phyloP scores from a whole-genome alignment of 768 basidiomycete genomes.

The Termitomyces heimii region DNA sequence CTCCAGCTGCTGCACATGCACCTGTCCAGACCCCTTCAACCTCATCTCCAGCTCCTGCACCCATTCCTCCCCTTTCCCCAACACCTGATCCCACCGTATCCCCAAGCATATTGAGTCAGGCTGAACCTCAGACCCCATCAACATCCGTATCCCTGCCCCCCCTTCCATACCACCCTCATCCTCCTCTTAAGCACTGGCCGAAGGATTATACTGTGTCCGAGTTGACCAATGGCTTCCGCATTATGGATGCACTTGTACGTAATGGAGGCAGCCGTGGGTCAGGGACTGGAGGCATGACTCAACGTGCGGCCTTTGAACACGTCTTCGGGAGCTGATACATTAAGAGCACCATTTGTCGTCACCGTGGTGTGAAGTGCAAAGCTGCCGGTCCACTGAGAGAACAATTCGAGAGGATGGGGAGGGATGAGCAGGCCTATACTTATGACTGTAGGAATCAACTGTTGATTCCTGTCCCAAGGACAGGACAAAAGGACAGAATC shows the following conservation, averaged over 20 bases:
- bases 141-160: conserved; percentile 16
- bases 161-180: conserved; percentile 51
- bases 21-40: not conserved
- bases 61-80: not conserved
- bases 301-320: conserved; percentile 62
- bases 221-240: conserved; percentile 52
- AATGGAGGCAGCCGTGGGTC: conserved; percentile 30
- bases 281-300: conserved; percentile 35
- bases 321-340: conserved; percentile 69
- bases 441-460: no score
- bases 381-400: conserved; percentile 41
- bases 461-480: no score
- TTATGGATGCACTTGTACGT: conserved; percentile 37
- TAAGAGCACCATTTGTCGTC: conserved; percentile 68
- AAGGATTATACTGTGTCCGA: conserved; percentile 71
- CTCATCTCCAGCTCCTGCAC: not conserved
- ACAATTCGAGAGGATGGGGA: conserved; percentile 50
- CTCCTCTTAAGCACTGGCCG: conserved; percentile 69
- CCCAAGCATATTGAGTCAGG: conserved; percentile 9
- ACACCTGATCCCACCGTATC: conserved; percentile 1
- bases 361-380: conserved; percentile 61
- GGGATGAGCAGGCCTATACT: conserved; percentile 51
- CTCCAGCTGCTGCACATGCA: not conserved
- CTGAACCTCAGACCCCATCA: not conserved
- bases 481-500: no score